phyloP scores from a whole-genome alignment of 148 eudicot species.

The Silene conica region DNA sequence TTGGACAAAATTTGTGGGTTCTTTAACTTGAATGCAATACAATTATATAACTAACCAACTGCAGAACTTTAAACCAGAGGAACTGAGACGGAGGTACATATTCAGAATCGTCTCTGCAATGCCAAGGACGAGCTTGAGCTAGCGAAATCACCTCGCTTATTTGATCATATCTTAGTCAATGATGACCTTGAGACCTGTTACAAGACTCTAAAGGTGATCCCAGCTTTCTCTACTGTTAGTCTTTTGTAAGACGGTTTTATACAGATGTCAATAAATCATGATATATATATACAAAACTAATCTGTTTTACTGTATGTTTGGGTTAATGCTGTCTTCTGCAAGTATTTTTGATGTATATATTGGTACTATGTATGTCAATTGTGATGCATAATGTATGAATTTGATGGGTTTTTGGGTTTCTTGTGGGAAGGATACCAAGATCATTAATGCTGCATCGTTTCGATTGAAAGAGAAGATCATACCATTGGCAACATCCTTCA shows the following conservation, averaged over 20 bases:
- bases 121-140: conserved; percentile 82
- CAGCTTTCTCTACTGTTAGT: too few relatives aligned
- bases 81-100: conserved; percentile 91
- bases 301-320: too few relatives aligned
- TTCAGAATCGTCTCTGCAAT: conserved; percentile 77
- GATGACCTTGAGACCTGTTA: conserved; percentile 77
- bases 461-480: conserved; percentile 91
- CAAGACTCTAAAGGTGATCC: conserved; percentile 75
- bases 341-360: neutral
- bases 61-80: conserved; percentile 38
- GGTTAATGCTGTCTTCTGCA: too few relatives aligned
- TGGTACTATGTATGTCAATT: neutral
- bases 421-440: conserved; percentile 90
- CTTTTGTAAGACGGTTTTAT: neutral
- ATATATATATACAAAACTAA: too few relatives aligned
- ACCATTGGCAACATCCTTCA: conserved; percentile 90
- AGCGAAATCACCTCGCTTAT: conserved; percentile 68
- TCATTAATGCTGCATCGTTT: conserved; percentile 87
- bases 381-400: neutral
- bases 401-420: conserved; percentile 48
- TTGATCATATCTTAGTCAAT: conserved; percentile 77
- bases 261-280: too few relatives aligned
- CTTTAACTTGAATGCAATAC: neutral
- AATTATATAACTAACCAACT: conserved; percentile 10
- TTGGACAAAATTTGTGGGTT: too few relatives aligned